A percentile compares a stretch with the other conserved stretches of the same genome.
phyloP scores from a whole-genome alignment of 2,329 filamentous ascomycete species.

The Tolypocladium amazonense region DNA sequence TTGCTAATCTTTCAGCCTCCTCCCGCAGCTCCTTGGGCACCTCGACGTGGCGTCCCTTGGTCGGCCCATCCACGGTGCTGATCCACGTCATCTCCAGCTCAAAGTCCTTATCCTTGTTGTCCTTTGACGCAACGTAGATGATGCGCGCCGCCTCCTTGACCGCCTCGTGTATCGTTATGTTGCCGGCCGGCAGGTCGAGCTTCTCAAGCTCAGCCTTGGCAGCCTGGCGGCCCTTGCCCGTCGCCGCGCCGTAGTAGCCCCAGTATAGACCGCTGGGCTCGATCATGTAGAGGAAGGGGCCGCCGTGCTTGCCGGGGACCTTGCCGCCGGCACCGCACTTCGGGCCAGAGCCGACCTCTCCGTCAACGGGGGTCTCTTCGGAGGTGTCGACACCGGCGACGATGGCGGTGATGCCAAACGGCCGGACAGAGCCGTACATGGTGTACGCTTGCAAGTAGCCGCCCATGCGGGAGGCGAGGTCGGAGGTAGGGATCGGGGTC shows the following conservation, averaged over 20 bases:
- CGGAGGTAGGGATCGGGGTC: conserved; percentile 77
- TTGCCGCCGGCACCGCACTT: conserved; percentile 75
- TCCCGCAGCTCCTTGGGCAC: conserved; percentile 84
- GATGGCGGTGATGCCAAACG: conserved; percentile 94
- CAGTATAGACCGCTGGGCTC: conserved; percentile 96
- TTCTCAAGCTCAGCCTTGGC: conserved; percentile 99
- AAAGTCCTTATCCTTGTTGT: conserved; percentile 99
- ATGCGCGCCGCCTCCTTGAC: conserved; percentile 96
- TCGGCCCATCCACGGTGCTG: conserved; percentile 72
- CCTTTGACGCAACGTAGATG: conserved; percentile 95
- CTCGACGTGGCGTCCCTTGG: conserved; percentile 85
- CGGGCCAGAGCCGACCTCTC: conserved; percentile 78
- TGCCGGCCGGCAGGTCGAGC: conserved; percentile 71
- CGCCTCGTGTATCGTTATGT: conserved; percentile 70
- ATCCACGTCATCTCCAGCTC: conserved; percentile 99
- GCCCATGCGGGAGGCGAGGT: conserved; percentile 87
- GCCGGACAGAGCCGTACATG: conserved; percentile 90
- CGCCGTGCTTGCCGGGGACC: conserved; percentile 63
- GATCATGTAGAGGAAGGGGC: conserved; percentile 96
- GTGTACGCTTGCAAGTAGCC: conserved; percentile 96
- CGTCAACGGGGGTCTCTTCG: conserved; percentile 74
- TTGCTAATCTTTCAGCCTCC: conserved; percentile 87
- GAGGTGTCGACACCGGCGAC: conserved; percentile 90
- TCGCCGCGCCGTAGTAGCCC: conserved; percentile 97
- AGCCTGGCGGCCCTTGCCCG: conserved; percentile 90